phyloP scores from a whole-genome alignment of 1,284 basidiomycete genomes.

The Heliocybe sulcata region DNA sequence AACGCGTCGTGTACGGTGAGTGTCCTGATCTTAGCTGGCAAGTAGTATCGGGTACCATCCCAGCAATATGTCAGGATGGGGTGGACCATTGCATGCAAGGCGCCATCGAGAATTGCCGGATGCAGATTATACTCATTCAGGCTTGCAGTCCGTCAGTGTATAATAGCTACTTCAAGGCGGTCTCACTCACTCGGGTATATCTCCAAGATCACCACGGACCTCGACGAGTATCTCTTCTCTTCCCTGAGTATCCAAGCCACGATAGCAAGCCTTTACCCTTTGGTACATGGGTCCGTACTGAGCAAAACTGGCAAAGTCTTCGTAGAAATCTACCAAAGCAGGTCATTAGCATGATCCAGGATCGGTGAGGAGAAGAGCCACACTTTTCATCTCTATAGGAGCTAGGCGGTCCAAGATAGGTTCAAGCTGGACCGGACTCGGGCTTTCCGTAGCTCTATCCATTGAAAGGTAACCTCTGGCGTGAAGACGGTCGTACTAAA shows the following conservation, averaged over 20 bases:
- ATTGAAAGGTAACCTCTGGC: constrained; percentile 24
- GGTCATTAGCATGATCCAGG: neutral
- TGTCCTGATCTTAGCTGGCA: constrained; percentile 18
- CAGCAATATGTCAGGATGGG: constrained; percentile 16
- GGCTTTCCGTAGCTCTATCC: constrained; percentile 9
- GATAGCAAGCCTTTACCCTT: neutral
- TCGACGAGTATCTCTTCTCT: neutral
- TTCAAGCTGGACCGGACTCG: constrained; percentile 8
- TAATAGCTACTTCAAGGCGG: neutral
- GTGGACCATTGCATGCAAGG: constrained; percentile 23
- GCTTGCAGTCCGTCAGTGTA: constrained; percentile 10
- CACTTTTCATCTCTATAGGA: constrained; percentile 7
- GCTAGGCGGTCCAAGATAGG: constrained; percentile 12
- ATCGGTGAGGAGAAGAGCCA: constrained; percentile 1
- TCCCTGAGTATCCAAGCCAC: neutral
- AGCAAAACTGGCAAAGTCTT: neutral
- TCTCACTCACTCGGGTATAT: neutral
- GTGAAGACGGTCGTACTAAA: constrained; percentile 19
- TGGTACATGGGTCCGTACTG: constrained; percentile 4
- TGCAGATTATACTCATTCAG: constrained; percentile 24
- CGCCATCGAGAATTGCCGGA: constrained; percentile 31
- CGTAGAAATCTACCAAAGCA: constrained; percentile 12
- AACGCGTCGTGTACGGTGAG: constrained; percentile 14
- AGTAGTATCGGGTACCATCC: constrained; percentile 21
- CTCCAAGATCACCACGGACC: constrained; percentile 1